Evolutionary conservation across 768 basidiomycete species (phyloP).

Genomic region (Lentinula sp.): DNA sequence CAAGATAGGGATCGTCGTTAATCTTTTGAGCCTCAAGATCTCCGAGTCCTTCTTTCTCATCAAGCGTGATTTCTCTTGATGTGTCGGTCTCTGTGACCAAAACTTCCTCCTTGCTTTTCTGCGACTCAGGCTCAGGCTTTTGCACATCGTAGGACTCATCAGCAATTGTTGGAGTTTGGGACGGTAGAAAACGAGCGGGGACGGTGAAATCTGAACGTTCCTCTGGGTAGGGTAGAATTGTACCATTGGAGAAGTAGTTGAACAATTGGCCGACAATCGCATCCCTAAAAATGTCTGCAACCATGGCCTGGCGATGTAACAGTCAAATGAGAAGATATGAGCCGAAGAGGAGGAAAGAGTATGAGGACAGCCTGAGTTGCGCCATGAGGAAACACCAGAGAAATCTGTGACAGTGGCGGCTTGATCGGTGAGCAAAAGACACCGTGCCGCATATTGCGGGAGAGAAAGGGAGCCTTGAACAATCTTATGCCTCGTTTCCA

Average conservation of each 20-base stretch:
- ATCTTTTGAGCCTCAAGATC: neutral
- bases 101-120: conserved; percentile 5
- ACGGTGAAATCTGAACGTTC: conserved; percentile 12
- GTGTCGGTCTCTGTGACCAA: neutral
- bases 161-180: conserved; percentile 1
- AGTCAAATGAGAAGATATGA: neutral
- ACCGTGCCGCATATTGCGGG: neutral
- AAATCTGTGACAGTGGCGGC: neutral
- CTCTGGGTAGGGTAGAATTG: conserved; percentile 15
- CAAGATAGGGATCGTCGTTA: conserved; percentile 14
- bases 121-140: conserved; percentile 8
- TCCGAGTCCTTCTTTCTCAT: conserved; percentile 3
- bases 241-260: conserved; percentile 18
- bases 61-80: conserved; percentile 3
- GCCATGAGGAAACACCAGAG: neutral
- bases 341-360: neutral
- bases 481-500: neutral
- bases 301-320: neutral
- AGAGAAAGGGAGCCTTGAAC: neutral
- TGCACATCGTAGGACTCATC: conserved; percentile 9
- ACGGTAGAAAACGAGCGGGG: conserved; percentile 6
- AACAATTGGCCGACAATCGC: conserved; percentile 23
- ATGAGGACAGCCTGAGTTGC: neutral
- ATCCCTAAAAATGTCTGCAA: conserved; percentile 18
- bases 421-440: neutral